Evolutionary conservation across 176 grass and related monocot species (phyloP).

Genomic region (Paspalum notatum): DNA sequence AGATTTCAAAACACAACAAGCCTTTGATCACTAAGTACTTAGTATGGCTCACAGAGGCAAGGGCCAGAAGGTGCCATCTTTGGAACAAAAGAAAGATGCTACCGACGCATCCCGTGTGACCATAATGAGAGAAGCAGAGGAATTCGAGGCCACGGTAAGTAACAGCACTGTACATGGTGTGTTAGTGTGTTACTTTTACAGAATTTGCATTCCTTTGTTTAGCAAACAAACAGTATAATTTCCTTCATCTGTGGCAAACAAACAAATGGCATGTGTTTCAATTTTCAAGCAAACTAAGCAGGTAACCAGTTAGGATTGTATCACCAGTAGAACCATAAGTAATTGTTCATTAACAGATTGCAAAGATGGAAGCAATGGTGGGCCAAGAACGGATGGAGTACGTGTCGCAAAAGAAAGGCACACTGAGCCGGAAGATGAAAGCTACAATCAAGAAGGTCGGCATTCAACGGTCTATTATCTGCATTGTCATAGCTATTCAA

Average conservation of each 20-base stretch:
- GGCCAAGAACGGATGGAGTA: not conserved
- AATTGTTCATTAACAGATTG: not conserved
- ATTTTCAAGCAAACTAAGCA: not conserved
- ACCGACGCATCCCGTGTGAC: not conserved
- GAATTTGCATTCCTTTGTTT: not conserved
- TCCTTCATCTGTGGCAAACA: not conserved
- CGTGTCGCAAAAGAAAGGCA: not conserved
- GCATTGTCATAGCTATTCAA: not conserved
- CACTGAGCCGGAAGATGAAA: not conserved
- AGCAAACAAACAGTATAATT: not conserved
- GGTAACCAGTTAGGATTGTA: not conserved
- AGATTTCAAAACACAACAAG: no score
- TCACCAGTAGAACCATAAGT: not conserved
- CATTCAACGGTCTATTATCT: not conserved
- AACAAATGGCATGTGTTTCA: no score
- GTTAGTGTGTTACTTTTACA: not conserved
- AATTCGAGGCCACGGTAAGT: slow-evolving; percentile 29
- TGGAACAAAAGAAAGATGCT: slow-evolving; percentile 1
- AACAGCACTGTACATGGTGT: no score
- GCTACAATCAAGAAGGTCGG: slow-evolving; percentile 11
- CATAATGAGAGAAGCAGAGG: slow-evolving; percentile 9
- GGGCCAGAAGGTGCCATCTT: not conserved
- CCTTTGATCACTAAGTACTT: no score
- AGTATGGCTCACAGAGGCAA: not conserved
- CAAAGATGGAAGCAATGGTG: not conserved